A percentile compares a stretch with the other conserved stretches of the same genome.
These are phyloP conservation scores for Trypanosoma rangeli DNA, from an alignment of 208 protist genomes.

Conservation along the genomic window DNA sequence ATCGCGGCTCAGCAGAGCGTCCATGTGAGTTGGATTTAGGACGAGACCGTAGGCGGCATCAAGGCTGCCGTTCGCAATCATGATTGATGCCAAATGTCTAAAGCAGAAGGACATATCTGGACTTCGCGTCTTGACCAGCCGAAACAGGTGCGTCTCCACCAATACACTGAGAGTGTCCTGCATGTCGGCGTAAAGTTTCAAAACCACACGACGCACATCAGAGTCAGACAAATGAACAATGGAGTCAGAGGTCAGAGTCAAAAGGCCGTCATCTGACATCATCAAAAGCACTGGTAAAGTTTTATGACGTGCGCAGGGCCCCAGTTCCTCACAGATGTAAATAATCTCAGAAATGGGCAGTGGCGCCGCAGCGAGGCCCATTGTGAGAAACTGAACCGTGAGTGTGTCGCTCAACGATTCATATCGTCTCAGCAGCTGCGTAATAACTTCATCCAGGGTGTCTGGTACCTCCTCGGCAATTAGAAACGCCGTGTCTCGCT, in stretches of 20 bases:
- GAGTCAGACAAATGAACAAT: slow-evolving; percentile 48
- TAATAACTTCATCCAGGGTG: slow-evolving; percentile 50
- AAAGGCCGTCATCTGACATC: slow-evolving; percentile 60
- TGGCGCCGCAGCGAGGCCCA: slow-evolving; percentile 48
- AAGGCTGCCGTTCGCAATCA: slow-evolving; percentile 79
- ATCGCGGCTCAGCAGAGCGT: slow-evolving; percentile 46
- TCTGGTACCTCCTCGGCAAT: slow-evolving; percentile 50
- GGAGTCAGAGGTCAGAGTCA: slow-evolving; percentile 46
- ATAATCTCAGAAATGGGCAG: slow-evolving; percentile 70
- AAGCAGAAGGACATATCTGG: slow-evolving; percentile 64
- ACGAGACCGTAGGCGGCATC: slow-evolving; percentile 41
- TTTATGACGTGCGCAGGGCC: slow-evolving; percentile 55
- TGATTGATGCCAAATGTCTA: slow-evolving; percentile 52
- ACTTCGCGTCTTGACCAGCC: slow-evolving; percentile 68
- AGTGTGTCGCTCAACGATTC: slow-evolving; percentile 38
- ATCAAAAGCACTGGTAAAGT: slow-evolving; percentile 62
- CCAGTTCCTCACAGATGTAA: slow-evolving; percentile 78
- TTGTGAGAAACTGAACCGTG: slow-evolving; percentile 59
- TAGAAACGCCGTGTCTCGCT: slow-evolving; percentile 30
- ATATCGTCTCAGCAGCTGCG: slow-evolving; percentile 40
- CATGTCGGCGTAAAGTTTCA: slow-evolving; percentile 42
- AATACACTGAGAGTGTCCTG: slow-evolving; percentile 63
- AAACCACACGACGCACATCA: slow-evolving; percentile 40
- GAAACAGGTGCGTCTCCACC: slow-evolving; percentile 77
- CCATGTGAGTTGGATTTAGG: slow-evolving; percentile 50